Evolutionary conservation across 306 rosid species (phyloP), one percentile per base, ranked within the genome.

Genomic region (Vigna mungo): DNA sequence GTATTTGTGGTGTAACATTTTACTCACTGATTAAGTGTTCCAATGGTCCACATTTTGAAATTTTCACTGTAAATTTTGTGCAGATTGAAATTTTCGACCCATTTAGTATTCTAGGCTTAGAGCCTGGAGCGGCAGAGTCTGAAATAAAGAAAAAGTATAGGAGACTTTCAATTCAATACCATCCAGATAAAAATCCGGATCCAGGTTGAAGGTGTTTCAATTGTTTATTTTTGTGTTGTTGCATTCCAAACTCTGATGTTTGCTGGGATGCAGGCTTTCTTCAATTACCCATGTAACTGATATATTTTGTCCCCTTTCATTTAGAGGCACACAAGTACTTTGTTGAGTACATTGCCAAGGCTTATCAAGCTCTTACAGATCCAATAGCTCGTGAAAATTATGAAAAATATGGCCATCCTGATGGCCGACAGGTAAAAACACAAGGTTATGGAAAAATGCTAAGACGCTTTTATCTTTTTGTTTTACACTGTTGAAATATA

Each of bases 101-200:
- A 20, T 96, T 86, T 82, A 88, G 63, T 64, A 92, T 96, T 86
- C 91, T 96, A 78, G 98, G 90, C 83, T 85, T 92, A 88, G 94
- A 88, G 49, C 83, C 91, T 11, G 91, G 97, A 82, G 98, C 91
- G 20, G 36, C 79, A 1, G 97, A 92, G 39, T 85, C 86, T 14
- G 97, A 89, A 23, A 89, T 96, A 84, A 92, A 89, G 90, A 92
- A 92, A 93, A 91, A 90, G 9, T 92, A 91, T 80, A 92, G 98
- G 85, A 86, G 92, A 79, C 94, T 96, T 69, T 96, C 99, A 68
- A 58, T 96, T 76, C 89, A 86, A 41, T 96, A 86, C 87, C 98
- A 95, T 87, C 97, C 99, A 6, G 97, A 95, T 89, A 92, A 95
- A 95, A 95, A 95, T 83, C 99, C 97, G 67, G 97, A 95, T 84